Evolutionary conservation across 148 eudicot genomes (phyloP).

Genomic region (Euryodendron excelsum): DNA sequence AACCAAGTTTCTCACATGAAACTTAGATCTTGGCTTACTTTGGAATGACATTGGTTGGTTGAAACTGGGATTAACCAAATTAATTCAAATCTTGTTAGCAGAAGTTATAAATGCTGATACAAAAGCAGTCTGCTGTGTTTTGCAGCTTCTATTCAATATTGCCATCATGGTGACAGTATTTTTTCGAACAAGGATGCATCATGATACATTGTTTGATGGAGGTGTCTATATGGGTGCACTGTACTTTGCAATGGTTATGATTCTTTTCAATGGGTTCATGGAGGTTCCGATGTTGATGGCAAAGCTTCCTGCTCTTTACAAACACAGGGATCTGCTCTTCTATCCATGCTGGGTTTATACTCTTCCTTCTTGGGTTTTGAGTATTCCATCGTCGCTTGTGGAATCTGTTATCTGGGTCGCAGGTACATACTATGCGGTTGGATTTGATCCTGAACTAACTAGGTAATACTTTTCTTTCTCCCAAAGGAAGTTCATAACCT

Average conservation of each 20-base stretch:
- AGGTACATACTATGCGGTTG: conserved; percentile 77
- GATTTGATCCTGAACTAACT: conserved; percentile 81
- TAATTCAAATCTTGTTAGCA: too few relatives aligned
- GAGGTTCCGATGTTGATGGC: conserved; percentile 90
- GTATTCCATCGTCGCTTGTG: conserved; percentile 70
- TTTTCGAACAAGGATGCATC: conserved; percentile 88
- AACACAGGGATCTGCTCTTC: conserved; percentile 84
- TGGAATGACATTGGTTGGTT: background rate
- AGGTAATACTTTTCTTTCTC: conserved; percentile 41
- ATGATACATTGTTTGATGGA: conserved; percentile 68
- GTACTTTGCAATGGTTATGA: conserved; percentile 82
- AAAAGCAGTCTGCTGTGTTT: conserved; percentile 22
- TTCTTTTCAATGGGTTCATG: conserved; percentile 90
- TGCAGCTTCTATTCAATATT: conserved; percentile 74
- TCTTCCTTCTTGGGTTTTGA: conserved; percentile 87
- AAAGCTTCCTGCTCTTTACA: conserved; percentile 90
- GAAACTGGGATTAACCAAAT: background rate
- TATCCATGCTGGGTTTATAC: conserved; percentile 96
- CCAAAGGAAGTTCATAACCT: background rate
- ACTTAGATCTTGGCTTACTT: background rate
- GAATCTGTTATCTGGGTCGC: conserved; percentile 85
- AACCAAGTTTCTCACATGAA: background rate
- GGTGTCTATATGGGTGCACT: conserved; percentile 85
- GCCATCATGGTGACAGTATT: conserved; percentile 76
- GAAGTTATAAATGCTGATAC: conserved; percentile 29